Evolutionary conservation across 2,329 filamentous ascomycete species (phyloP), one percentile per base, ranked within the genome.

Genomic region (Nannizzia gypsea): DNA sequence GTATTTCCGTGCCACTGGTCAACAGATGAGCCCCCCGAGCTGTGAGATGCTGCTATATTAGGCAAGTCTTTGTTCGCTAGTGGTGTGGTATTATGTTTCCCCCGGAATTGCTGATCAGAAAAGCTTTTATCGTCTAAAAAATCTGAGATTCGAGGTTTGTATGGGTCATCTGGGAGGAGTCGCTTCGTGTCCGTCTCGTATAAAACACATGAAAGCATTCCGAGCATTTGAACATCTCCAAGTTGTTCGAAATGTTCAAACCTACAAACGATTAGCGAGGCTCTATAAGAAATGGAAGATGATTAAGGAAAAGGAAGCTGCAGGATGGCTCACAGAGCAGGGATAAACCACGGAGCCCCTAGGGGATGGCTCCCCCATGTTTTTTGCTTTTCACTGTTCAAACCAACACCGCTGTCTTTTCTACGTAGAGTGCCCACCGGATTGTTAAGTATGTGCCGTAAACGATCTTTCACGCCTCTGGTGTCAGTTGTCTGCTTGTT

Each of bases 401-500:
- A 58, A 56, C 71, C 70, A 13, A 72, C 63, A 1, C 67, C 68
- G 60, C 71, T 72, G 52, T 72, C 71, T 58, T 68, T 72, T 40
- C 64, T 63, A 17, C 50, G 28, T 1, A 54, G 28, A 2, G 6
- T 13, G 50, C 50, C 11, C 22, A 20, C 20, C 13, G 44, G 50
- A 24, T 9, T 34, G 15, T 36, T 54, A 17, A 34, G 13, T 54
- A 54, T 54, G 31, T 54, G 26, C 3, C 50, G 50, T 54, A 54
- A 54, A 38, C 34, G 54, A 26, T 38, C 34, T 24, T 56, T 40
- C 6, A 56, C 54, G 13, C 22, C 44, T 78, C 74, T 60, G 81
- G 78, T 26, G 89, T 75, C 65, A 87, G 81, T 2, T 92, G 76
- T 1, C 28, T 91, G 85, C 50, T 89, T 84, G 65, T 88, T 87